Evolutionary conservation across 805 yeast species (phyloP).

Genomic region (Spathaspora girioi): DNA sequence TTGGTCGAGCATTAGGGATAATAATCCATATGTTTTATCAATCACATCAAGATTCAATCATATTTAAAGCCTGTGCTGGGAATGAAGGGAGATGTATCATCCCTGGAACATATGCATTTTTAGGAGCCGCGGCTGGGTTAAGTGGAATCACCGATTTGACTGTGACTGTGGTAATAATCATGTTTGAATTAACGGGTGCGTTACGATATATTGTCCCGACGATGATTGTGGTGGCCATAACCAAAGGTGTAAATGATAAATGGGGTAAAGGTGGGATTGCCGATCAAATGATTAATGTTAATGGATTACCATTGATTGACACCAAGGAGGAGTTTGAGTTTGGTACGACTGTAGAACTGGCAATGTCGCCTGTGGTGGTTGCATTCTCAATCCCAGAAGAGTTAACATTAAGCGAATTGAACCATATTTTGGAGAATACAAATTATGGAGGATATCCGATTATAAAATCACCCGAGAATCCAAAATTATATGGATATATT

Average conservation of each 20-base stretch:
- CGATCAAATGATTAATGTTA: constrained; percentile 86
- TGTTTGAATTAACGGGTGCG: constrained; percentile 97
- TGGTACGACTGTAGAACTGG: constrained; percentile 36
- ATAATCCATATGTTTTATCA: constrained; percentile 47
- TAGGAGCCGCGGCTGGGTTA: constrained; percentile 94
- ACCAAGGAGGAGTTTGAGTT: constrained; percentile 65
- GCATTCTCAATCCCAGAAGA: constrained; percentile 30
- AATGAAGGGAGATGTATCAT: constrained; percentile 57
- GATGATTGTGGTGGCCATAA: constrained; percentile 90
- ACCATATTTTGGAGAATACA: constrained; percentile 27
- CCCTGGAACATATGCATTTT: constrained; percentile 91
- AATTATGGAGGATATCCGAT: constrained; percentile 53
- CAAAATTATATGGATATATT: constrained; percentile 44
- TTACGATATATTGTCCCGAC: constrained; percentile 87
- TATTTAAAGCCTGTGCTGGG: constrained; percentile 29
- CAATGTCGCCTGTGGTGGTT: constrained; percentile 52
- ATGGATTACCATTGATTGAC: constrained; percentile 82
- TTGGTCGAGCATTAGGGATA: constrained; percentile 84
- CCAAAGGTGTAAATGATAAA: constrained; percentile 72
- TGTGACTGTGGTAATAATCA: constrained; percentile 87
- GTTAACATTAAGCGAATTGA: constrained; percentile 31
- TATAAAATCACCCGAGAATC: constrained; percentile 33
- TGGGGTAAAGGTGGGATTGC: constrained; percentile 89
- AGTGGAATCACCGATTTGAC: constrained; percentile 94
- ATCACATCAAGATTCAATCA: constrained; percentile 29